Evolutionary conservation across 1,284 basidiomycete species (phyloP), one percentile per base, ranked within the genome.

Genomic region (Ustilago trichophora): DNA sequence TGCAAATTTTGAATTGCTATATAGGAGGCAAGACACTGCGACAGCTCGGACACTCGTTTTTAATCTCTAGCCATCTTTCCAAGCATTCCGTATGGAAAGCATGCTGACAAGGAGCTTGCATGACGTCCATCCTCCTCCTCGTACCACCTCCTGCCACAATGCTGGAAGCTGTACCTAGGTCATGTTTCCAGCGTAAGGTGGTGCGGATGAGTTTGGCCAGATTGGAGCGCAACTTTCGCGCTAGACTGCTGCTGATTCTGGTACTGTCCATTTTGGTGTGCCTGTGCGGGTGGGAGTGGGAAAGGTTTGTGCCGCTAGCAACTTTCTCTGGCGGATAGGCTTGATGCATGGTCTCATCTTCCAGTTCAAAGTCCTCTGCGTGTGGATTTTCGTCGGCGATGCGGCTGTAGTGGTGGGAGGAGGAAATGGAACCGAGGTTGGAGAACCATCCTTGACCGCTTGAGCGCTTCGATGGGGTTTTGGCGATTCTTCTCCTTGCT

Each of bases 41-140:
- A 46, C 67, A 70, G 49, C 67, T 70, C 11, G 67, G 67, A 51
- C 67, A 70, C 26, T 72, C 66, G 24, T 51, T 49, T 42, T 72
- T 67, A 51, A 72, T 67, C 33, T 49, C 45, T 32, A 66, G 25
- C 68, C 68, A 71, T 9, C 58, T 54, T 19, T 71, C 60, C 21
- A 70, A 25, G 25, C 67, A 70, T 11, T 56, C 51, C 0, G 67
- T 70, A 32, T 70, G 67, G 45, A 70, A 70, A 4, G 52, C 53
- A 34, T 70, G 67, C 11, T 51, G 41, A 31, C 67, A 70, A 15
- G 67, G 67, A 12, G 67, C 56, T 1, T 59, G 31, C 67, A 70
- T 70, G 4, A 70, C 56, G 13, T 70, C 67, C 52, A 38, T 60
- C 26, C 67, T 42, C 3, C 62, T 46, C n/a, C n/a, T n/a, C n/a